phyloP scores from a whole-genome alignment of 768 basidiomycete species.

The Kondoa subrosea region DNA sequence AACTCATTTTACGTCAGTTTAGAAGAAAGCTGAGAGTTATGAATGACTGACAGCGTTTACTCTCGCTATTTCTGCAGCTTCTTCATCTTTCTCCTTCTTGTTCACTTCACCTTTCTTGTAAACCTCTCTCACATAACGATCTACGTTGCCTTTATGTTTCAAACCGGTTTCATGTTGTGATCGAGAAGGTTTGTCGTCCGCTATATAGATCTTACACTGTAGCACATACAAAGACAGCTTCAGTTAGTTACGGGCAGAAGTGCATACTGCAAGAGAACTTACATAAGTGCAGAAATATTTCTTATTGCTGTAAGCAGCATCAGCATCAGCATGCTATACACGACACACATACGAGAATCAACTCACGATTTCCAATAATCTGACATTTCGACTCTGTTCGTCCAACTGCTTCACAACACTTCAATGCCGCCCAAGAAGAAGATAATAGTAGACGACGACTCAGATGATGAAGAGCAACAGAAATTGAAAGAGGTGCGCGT shows the following conservation, averaged over 20 bases:
- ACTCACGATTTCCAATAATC: not conserved
- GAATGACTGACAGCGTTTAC: constrained; percentile 51
- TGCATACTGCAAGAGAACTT: not conserved
- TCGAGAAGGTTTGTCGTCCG: constrained; percentile 78
- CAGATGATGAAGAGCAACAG: not conserved
- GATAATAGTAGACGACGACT: not conserved
- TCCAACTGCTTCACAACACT: not conserved
- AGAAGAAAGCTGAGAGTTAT: constrained; percentile 6
- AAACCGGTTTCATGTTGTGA: constrained; percentile 83
- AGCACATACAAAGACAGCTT: constrained; percentile 43
- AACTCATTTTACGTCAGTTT: constrained; percentile 2
- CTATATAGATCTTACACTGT: constrained; percentile 92
- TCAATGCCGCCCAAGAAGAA: not conserved
- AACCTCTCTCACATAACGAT: constrained; percentile 73
- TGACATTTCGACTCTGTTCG: too few relatives aligned
- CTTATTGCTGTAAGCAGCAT: not conserved
- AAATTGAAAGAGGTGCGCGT: not conserved
- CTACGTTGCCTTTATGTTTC: constrained; percentile 82
- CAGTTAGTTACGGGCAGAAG: not conserved
- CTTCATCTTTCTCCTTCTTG: constrained; percentile 38
- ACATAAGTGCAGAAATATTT: not conserved
- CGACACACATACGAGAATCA: too few relatives aligned
- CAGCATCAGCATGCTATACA: too few relatives aligned
- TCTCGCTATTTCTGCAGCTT: constrained; percentile 65
- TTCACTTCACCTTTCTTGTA: constrained; percentile 63